Evolutionary conservation across 495 filamentous ascomycete genomes (phyloP).

Genomic region (Xylaria scruposa): DNA sequence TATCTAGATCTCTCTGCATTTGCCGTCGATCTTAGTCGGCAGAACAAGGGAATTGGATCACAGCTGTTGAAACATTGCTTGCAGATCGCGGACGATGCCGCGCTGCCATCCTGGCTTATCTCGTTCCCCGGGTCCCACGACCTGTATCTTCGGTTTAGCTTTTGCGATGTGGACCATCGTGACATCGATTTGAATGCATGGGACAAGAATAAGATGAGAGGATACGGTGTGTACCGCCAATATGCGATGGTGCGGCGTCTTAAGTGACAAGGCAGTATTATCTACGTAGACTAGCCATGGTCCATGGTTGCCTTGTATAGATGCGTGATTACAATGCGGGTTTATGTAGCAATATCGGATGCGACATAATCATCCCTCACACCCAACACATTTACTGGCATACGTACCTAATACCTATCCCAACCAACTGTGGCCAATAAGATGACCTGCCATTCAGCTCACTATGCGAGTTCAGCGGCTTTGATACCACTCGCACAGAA

Average conservation of each 20-base stretch:
- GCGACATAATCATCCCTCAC: no score
- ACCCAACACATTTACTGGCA: no score
- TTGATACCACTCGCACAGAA: no score
- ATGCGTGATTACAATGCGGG: no score
- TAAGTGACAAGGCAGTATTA: no score
- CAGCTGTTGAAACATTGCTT: background rate
- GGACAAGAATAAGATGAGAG: background rate
- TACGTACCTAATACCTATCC: no score
- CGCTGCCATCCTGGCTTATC: constrained; percentile 6
- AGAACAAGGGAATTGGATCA: background rate
- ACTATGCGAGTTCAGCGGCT: no score
- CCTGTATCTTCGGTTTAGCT: constrained; percentile 1
- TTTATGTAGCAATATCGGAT: no score
- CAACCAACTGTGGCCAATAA: no score
- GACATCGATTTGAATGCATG: background rate
- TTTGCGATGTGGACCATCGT: background rate
- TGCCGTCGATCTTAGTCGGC: background rate
- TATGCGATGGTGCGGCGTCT: constrained; percentile 8
- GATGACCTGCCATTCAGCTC: no score
- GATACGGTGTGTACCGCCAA: background rate
- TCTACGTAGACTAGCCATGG: no score
- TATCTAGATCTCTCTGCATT: background rate
- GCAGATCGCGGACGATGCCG: constrained; percentile 11
- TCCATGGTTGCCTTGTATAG: no score
- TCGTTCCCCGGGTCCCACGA: constrained; percentile 5